These are phyloP conservation scores for Trichoderma pleuroti DNA, from an alignment of 2,329 filamentous ascomycete species.

Conservation along the genomic window DNA sequence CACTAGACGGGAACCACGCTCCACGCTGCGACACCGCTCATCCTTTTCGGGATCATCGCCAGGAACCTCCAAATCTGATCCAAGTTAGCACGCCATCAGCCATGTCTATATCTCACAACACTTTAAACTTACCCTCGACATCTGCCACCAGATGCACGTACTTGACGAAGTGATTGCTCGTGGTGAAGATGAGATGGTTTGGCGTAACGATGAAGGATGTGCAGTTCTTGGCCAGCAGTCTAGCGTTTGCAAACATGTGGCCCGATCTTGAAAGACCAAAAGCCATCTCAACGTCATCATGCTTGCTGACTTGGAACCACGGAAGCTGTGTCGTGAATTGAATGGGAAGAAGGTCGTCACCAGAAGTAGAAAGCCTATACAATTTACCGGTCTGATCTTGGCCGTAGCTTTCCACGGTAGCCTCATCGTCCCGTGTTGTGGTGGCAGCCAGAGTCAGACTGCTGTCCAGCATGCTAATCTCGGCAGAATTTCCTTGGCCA, in stretches of 20 bases:
- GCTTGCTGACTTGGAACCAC: constrained; percentile 48
- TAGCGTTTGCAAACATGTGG: constrained; percentile 72
- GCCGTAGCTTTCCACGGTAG: constrained; percentile 36
- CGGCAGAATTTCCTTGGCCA: constrained; percentile 20
- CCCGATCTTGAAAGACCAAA: constrained; percentile 72
- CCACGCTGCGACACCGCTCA: constrained; percentile 86
- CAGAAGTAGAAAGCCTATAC: constrained; percentile 35
- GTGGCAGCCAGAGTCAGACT: constrained; percentile 29
- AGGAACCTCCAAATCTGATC: constrained; percentile 72
- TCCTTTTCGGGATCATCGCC: constrained; percentile 86
- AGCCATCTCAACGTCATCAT: constrained; percentile 42
- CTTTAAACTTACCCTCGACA: constrained; percentile 53
- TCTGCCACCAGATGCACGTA: constrained; percentile 74
- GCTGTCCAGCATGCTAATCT: constrained; percentile 22
- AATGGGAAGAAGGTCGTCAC: constrained; percentile 34
- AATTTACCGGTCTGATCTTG: constrained; percentile 48
- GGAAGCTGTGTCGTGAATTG: constrained; percentile 48
- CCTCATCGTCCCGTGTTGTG: constrained; percentile 32
- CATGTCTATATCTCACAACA: not conserved
- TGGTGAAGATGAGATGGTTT: constrained; percentile 86
- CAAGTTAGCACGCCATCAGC: constrained; percentile 23
- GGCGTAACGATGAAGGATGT: constrained; percentile 84
- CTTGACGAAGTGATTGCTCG: constrained; percentile 87
- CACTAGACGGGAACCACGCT: constrained; percentile 81
- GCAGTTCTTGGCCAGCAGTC: constrained; percentile 75